Base-by-base conservation (phyloP, 139 green algal species). In the Edaphochlamys debaryana region DNA sequence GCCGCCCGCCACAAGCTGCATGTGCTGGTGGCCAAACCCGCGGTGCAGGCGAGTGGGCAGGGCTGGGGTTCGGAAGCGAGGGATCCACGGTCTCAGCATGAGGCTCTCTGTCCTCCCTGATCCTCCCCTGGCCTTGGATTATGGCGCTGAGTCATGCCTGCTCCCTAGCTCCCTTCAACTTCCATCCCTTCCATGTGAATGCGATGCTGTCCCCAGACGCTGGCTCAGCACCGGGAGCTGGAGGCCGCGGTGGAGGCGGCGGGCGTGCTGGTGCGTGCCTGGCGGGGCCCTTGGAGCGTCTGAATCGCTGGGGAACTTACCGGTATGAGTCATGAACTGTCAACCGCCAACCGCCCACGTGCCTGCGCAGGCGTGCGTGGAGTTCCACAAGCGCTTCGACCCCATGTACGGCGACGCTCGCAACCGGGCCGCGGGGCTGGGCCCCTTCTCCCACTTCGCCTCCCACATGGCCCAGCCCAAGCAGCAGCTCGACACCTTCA, bases 331-430 rank as follows among this genome's bases (percentile, higher is more conserved):
- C n/a, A n/a, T n/a, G n/a, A n/a, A n/a, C n/a, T n/a, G n/a, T n/a
- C n/a, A n/a, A n/a, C n/a, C n/a, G n/a, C n/a, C n/a, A n/a, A n/a
- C n/a, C n/a, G n/a, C n/a, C n/a, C n/a, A n/a, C n/a, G n/a, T n/a
- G n/a, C n/a, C n/a, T n/a, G n/a, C 34, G 41, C 40, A 82, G 75
- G 75, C 62, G 36, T 85, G 79, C 0, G 86, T 94, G 30, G 92
- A 95, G 86, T 94, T 89, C 82, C 92, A 95, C 87, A 95, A 95
- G 89, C 89, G 92, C 27, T 95, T 92, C 54, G 92, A 95, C 79
- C 89, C 91, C 37, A 93, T 95, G n/a, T 95, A 95, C 81, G 69
- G 45, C 4, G 93, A 96, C 73, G 92, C 92, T 0, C 79, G 87
- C 37, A 88, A 89, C 68, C 84, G 93, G 36, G 85, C 89, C 15